These are phyloP conservation scores for Ogataea nitratoaversa DNA, from an alignment of 805 yeast species.

Conservation along the genomic window DNA sequence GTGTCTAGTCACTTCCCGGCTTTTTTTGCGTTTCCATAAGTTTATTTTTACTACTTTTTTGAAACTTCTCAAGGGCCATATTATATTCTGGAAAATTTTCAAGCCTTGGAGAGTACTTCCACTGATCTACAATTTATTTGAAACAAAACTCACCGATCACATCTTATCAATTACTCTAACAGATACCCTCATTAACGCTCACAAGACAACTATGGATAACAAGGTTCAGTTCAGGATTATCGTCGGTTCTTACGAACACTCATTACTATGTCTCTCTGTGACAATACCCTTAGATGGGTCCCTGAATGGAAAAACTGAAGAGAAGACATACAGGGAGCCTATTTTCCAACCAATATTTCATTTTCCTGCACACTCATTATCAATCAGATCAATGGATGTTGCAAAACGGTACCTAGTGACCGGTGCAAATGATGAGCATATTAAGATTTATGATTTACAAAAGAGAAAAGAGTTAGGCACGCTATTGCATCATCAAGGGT, in stretches of 20 bases:
- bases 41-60: too few relatives aligned
- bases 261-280: constrained; percentile 76
- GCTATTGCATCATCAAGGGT: constrained; percentile 80
- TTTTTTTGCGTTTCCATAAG: too few relatives aligned
- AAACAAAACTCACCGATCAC: too few relatives aligned
- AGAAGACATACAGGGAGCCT: constrained; percentile 39
- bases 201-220: not conserved
- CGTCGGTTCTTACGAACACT: constrained; percentile 96
- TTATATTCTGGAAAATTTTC: too few relatives aligned
- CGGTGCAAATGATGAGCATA: constrained; percentile 94
- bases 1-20: too few relatives aligned
- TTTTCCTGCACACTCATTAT: constrained; percentile 88
- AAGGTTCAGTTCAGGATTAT: constrained; percentile 63
- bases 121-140: too few relatives aligned
- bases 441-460: constrained; percentile 89
- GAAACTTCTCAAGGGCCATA: too few relatives aligned
- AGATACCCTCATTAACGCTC: too few relatives aligned
- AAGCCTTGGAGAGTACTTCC: too few relatives aligned
- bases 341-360: constrained; percentile 92
- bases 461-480: constrained; percentile 93
- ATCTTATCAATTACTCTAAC: too few relatives aligned
- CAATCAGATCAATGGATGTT: constrained; percentile 79
- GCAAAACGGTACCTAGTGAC: constrained; percentile 84
- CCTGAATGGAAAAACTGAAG: constrained; percentile 9
- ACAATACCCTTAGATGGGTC: constrained; percentile 40